Percentiles rank a stretch among this genome's conserved stretches.
phyloP scores from a whole-genome alignment of 1,139 yeast genomes.

The Casaregolazyma suthepensis region DNA sequence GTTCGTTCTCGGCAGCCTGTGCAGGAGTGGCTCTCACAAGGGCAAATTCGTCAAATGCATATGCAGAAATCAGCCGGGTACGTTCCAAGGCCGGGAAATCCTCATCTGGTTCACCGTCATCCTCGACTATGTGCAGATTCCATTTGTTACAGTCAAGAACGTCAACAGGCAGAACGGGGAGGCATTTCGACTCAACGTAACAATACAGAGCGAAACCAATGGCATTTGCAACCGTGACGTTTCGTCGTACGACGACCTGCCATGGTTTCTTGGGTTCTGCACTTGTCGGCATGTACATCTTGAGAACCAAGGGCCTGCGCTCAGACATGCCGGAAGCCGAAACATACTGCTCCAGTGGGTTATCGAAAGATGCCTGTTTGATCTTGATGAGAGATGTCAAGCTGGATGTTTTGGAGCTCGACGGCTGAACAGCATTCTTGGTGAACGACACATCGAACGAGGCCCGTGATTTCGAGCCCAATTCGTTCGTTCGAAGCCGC shows the following conservation, averaged over 20 bases:
- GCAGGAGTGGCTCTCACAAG: slow-evolving; percentile 35
- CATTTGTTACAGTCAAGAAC: slow-evolving; percentile 36
- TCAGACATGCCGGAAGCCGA: slow-evolving; percentile 37
- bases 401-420: neutral
- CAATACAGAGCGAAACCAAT: slow-evolving; percentile 38
- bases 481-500: slow-evolving; percentile 2
- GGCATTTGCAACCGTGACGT: slow-evolving; percentile 37
- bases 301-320: slow-evolving; percentile 31
- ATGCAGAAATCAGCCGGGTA: slow-evolving; percentile 36
- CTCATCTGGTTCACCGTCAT: slow-evolving; percentile 43
- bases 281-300: slow-evolving; percentile 36
- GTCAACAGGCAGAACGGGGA: slow-evolving; percentile 30
- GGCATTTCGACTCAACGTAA: slow-evolving; percentile 27
- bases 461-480: neutral
- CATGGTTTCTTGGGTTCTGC: slow-evolving; percentile 31
- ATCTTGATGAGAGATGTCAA: slow-evolving; percentile 23
- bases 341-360: slow-evolving; percentile 39
- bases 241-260: slow-evolving; percentile 34
- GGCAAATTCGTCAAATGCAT: slow-evolving; percentile 42
- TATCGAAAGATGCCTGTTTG: slow-evolving; percentile 28
- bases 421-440: neutral
- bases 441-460: slow-evolving; percentile 5
- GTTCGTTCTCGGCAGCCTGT: slow-evolving; percentile 32
- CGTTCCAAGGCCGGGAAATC: slow-evolving; percentile 44
- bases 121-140: slow-evolving; percentile 41